These are phyloP conservation scores for Paralagenidium karlingii DNA, from an alignment of 352 stramenopile species.

Conservation along the genomic window DNA sequence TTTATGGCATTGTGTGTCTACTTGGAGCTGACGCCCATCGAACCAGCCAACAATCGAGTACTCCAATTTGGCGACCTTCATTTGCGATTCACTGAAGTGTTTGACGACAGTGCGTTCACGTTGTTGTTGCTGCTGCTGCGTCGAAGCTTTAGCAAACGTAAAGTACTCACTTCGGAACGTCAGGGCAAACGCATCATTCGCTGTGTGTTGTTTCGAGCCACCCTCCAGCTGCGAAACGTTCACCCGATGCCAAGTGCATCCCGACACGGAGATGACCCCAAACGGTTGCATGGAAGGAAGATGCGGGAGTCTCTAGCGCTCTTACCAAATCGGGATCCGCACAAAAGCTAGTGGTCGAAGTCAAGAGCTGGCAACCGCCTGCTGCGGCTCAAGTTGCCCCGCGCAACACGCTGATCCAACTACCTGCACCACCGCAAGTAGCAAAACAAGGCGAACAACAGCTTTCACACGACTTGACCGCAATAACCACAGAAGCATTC, in stretches of 20 bases:
- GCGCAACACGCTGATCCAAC: too few species aligned
- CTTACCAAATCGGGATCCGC: slow-evolving; percentile 2
- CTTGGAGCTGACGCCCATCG: slow-evolving; percentile 1
- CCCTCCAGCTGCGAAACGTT: slow-evolving; percentile 1
- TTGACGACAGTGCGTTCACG: slow-evolving; percentile 5
- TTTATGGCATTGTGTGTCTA: not conserved
- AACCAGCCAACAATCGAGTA: not conserved
- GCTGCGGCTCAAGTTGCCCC: too few species aligned
- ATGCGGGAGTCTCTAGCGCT: slow-evolving; percentile 6
- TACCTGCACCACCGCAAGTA: too few species aligned
- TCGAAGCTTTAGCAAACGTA: slow-evolving; percentile 8
- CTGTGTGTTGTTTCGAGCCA: slow-evolving; percentile 4
- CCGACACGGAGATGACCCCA: not conserved
- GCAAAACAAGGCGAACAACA: too few species aligned
- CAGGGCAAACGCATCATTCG: slow-evolving; percentile 5
- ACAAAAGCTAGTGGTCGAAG: too few species aligned
- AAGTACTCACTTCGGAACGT: slow-evolving; percentile 3
- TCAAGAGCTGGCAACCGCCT: too few species aligned
- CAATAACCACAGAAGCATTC: too few species aligned
- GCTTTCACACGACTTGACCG: too few species aligned
- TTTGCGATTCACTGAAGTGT: slow-evolving; percentile 5
- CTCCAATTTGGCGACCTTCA: not conserved
- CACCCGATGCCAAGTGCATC: not conserved
- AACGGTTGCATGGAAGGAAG: slow-evolving; percentile 6
- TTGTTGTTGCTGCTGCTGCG: slow-evolving; percentile 6